Base-by-base conservation (phyloP, 1,284 basidiomycete species). In the Trichosporon sp. region DNA sequence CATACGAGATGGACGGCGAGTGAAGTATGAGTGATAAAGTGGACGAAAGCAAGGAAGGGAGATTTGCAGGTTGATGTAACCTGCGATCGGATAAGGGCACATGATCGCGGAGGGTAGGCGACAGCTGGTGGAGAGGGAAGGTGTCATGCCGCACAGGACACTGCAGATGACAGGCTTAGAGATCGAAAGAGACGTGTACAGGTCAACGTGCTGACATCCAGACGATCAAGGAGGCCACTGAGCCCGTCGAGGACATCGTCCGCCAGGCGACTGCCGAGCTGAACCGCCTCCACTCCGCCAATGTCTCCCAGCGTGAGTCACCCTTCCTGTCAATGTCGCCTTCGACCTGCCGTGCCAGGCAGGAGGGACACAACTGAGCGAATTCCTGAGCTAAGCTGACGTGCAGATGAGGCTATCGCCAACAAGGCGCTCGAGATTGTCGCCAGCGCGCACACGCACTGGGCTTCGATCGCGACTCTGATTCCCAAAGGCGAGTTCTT, bases 401-500 rank as follows among this genome's bases (percentile, higher is more conserved):
- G 10, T 38, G 2, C 73, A 84, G 82, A 82, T 64, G 69, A 74
- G 32, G 74, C 75, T 1, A 80, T 84, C 32, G 80, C 78, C 14
- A 72, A 77, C 48, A 75, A 77, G 73, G 76, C 77, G 1, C 73
- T 84, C 38, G 76, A 78, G 54, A 79, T 77, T n/a, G 73, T 83
- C 71, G 71, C 67, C 12, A 59, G 61, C 1, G 76, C 77, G 32
- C 73, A 77, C 46, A 68, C 76, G 31, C 71, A 77, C 48, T 84
- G 83, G 83, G 69, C 69, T 1, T 69, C 67, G 32, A 81, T 84
- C 7, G 78, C 79, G 14, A 65, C 69, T 2, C 72, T 81, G 37
- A 80, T 84, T 68, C 83, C 83, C n/a, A 72, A 75, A 65, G 79
- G 80, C 19, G 83, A 84, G 75, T 83, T 80, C 70, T 80, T 82